Percentiles rank a stretch among this genome's conserved stretches.
Evolutionary conservation across 1,139 yeast species (phyloP).

Genomic region (Blastobotrys persicus): DNA sequence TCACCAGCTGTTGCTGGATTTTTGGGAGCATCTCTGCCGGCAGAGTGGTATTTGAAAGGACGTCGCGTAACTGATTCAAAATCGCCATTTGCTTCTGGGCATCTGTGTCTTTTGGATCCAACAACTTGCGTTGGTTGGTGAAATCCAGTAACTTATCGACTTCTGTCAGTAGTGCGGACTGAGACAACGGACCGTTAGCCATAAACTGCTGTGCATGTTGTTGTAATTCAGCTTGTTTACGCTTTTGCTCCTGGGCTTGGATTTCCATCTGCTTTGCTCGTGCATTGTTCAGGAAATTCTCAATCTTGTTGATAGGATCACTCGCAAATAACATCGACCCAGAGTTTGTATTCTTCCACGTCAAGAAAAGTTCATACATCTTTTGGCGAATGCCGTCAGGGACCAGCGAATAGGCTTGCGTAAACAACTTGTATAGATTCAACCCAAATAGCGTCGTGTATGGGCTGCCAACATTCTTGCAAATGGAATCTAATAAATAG

Average conservation of each 20-base stretch:
- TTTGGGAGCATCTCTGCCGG: conserved; percentile 41
- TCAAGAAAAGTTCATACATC: conserved; percentile 72
- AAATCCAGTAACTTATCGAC: conserved; percentile 44
- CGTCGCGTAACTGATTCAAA: conserved; percentile 34
- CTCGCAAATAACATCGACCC: conserved; percentile 69
- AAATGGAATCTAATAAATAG: conserved; percentile 86
- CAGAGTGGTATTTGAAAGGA: conserved; percentile 35
- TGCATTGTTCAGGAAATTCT: conserved; percentile 63
- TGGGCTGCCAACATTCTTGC: conserved; percentile 87
- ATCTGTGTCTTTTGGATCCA: conserved; percentile 42
- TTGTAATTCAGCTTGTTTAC: conserved; percentile 16
- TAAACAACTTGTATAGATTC: conserved; percentile 65
- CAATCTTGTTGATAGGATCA: conserved; percentile 70
- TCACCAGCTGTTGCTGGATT: conserved; percentile 44
- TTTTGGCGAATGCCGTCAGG: conserved; percentile 72
- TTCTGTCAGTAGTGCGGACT: conserved; percentile 34
- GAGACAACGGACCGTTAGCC: conserved; percentile 26
- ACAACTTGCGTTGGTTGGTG: conserved; percentile 40
- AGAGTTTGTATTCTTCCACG: conserved; percentile 72
- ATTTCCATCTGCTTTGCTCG: conserved; percentile 39
- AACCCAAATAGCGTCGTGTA: conserved; percentile 72
- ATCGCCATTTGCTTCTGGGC: conserved; percentile 38
- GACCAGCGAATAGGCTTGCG: conserved; percentile 73
- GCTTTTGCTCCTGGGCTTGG: conserved; percentile 22
- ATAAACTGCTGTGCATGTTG: conserved; percentile 19